phyloP scores from a whole-genome alignment of 129 eudicot genomes.

The Rutidosis leptorrhynchoides region DNA sequence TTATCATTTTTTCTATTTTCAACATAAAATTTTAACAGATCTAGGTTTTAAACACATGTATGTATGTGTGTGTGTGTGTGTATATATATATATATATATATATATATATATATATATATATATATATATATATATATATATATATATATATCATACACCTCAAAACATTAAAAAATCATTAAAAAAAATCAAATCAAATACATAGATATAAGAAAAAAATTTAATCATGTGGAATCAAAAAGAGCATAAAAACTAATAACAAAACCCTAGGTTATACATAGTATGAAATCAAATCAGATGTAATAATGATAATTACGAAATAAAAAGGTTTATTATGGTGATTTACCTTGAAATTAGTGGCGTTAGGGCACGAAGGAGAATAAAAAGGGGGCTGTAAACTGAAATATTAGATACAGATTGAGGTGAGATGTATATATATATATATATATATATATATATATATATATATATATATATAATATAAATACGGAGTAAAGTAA shows the following conservation, averaged over 20 bases:
- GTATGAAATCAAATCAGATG: background rate
- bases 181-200: background rate
- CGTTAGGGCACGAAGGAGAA: background rate
- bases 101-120: no score
- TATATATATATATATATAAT: background rate
- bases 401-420: background rate
- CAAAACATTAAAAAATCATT: background rate
- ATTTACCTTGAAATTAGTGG: background rate
- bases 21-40: background rate
- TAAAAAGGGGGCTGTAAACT: background rate
- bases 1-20: no score
- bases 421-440: background rate
- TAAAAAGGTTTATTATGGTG: background rate
- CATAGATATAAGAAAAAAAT: background rate
- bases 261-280: slow-evolving; percentile 1
- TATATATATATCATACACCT: background rate
- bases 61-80: no score
- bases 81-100: no score
- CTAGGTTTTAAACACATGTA: background rate
- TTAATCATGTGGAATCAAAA: background rate
- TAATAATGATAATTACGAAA: background rate
- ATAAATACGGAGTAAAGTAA: no score
- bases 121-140: no score
- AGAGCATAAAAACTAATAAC: background rate
- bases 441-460: background rate